phyloP scores from a whole-genome alignment of 192 early-diverging fungal genomes.

The Podila minutissima region DNA sequence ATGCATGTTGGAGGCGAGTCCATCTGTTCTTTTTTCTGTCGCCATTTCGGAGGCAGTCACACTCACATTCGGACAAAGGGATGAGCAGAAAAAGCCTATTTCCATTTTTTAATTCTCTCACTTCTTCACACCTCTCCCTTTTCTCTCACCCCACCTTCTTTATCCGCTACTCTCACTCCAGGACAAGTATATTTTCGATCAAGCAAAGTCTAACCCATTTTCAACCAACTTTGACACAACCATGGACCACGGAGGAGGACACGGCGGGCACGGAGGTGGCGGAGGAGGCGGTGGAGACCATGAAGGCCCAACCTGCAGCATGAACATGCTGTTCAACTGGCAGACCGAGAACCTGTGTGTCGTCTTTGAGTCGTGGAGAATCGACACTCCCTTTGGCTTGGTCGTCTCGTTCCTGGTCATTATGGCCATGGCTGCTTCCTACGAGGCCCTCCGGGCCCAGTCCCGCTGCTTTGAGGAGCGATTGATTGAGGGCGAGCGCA shows the following conservation, averaged over 20 bases:
- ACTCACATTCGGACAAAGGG: background rate
- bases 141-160: no score
- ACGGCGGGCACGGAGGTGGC: slow-evolving; percentile 60
- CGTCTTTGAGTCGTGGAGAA: slow-evolving; percentile 81
- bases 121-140: background rate
- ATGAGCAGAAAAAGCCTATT: background rate
- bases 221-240: background rate
- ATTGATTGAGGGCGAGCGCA: slow-evolving; percentile 34
- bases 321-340: slow-evolving; percentile 84
- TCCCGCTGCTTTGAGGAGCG: slow-evolving; percentile 49
- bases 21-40: no score
- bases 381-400: slow-evolving; percentile 62
- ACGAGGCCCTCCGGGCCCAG: slow-evolving; percentile 56
- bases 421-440: slow-evolving; percentile 56
- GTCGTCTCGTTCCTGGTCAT: slow-evolving; percentile 70
- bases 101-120: background rate
- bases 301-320: slow-evolving; percentile 18
- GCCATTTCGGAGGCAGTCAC: no score
- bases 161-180: no score
- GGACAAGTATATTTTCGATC: background rate
- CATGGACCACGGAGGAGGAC: slow-evolving; percentile 50
- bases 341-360: slow-evolving; percentile 77
- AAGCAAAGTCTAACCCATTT: background rate
- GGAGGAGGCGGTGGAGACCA: slow-evolving; percentile 40
- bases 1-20: background rate